Conservation (phyloP, 768 basidiomycete genomes). For the Pleurotus djamor region DNA sequence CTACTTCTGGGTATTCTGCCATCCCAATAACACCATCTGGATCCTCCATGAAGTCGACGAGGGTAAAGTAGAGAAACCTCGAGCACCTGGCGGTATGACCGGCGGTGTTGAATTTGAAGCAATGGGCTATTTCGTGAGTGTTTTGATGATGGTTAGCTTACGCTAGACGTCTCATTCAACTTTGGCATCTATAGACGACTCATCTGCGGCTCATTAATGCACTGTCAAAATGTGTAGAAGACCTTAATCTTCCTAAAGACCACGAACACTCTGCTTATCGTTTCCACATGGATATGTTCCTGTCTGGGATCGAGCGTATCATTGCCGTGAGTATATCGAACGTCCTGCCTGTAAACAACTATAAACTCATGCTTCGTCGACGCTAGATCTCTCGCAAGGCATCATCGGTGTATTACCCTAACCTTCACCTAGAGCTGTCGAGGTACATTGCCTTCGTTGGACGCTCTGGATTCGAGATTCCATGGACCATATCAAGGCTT, state of each 20-base stretch:
- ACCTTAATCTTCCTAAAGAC: slow-evolving; percentile 63
- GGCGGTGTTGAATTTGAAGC: slow-evolving; percentile 99
- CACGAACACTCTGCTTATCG: slow-evolving; percentile 75
- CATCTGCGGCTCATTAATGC: slow-evolving; percentile 89
- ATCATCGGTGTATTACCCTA: slow-evolving; percentile 91
- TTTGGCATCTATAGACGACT: slow-evolving; percentile 54
- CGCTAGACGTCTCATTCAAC: not conserved
- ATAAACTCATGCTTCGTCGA: not conserved
- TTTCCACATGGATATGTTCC: slow-evolving; percentile 86
- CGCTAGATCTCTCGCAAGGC: slow-evolving; percentile 90
- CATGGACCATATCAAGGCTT: slow-evolving; percentile 77
- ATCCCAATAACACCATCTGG: slow-evolving; percentile 93
- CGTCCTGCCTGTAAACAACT: not conserved
- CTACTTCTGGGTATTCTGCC: slow-evolving; percentile 97
- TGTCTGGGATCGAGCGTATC: slow-evolving; percentile 89
- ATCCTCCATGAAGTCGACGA: slow-evolving; percentile 81
- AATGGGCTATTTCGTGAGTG: slow-evolving; percentile 87
- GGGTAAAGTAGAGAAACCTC: slow-evolving; percentile 80
- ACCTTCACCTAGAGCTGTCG: slow-evolving; percentile 89
- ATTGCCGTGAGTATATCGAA: slow-evolving; percentile 59
- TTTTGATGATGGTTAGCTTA: not conserved
- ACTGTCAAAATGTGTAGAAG: slow-evolving; percentile 62
- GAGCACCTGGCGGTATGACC: slow-evolving; percentile 97
- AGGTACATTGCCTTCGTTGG: slow-evolving; percentile 75
- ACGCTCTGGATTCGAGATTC: slow-evolving; percentile 71